A percentile compares a stretch with the other conserved stretches of the same genome.
Conservation (phyloP, 345 rosid species). For the Capsella bursapastoris region DNA sequence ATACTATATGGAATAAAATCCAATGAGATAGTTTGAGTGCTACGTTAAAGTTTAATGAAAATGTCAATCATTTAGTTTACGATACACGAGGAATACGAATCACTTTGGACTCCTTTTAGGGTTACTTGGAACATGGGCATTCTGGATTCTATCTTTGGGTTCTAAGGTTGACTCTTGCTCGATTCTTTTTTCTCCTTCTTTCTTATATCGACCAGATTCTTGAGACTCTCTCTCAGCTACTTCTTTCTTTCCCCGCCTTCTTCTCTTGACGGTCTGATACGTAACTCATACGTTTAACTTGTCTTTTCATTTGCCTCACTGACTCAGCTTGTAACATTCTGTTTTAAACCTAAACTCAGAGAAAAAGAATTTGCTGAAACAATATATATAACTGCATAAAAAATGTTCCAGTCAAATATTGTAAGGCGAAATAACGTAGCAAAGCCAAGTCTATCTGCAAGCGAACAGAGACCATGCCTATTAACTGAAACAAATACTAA, state of each 20-base stretch:
- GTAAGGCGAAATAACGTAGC: background rate
- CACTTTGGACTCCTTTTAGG: background rate
- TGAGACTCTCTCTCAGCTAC: background rate
- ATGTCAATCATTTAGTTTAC: background rate
- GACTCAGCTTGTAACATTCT: background rate
- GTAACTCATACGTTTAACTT: too few relatives aligned
- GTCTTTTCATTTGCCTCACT: too few relatives aligned
- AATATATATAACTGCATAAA: background rate
- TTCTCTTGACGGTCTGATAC: too few relatives aligned
- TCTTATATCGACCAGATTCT: conserved; percentile 1
- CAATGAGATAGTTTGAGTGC: background rate
- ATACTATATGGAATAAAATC: background rate
- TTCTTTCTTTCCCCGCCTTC: background rate
- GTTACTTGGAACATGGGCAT: conserved; percentile 12
- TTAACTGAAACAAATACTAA: background rate
- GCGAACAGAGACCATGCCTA: background rate
- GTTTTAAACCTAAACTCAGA: background rate
- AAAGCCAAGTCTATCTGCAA: conserved; percentile 2
- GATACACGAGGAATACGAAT: background rate
- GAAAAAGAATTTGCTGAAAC: background rate
- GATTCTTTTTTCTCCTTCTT: background rate
- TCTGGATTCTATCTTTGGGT: background rate
- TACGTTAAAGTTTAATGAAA: background rate
- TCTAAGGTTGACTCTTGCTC: background rate
- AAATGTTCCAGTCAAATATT: background rate